A percentile compares a stretch with the other conserved stretches of the same genome.
These are phyloP conservation scores for Daedaleopsis sinensis DNA, from an alignment of 768 basidiomycete species.

Conservation along the genomic window DNA sequence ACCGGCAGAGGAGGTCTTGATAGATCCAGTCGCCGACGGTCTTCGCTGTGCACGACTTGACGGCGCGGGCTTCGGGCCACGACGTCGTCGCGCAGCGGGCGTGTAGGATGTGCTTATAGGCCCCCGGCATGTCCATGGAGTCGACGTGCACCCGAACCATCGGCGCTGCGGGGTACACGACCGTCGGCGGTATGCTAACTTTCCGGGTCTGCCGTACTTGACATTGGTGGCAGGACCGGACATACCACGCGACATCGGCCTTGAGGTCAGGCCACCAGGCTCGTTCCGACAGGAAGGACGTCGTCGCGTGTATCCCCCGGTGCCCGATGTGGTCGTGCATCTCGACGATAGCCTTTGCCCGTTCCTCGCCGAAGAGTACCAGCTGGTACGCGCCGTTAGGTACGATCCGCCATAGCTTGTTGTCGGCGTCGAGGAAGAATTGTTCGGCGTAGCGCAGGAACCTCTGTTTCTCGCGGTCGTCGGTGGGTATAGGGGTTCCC, in stretches of 20 bases:
- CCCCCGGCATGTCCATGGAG: slow-evolving; percentile 43
- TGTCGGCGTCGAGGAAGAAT: background rate
- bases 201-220: slow-evolving; percentile 31
- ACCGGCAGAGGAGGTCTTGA: slow-evolving; percentile 40
- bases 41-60: slow-evolving; percentile 32
- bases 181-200: slow-evolving; percentile 28
- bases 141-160: slow-evolving; percentile 43
- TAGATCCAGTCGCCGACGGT: slow-evolving; percentile 37
- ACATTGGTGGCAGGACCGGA: slow-evolving; percentile 41
- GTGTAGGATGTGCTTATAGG: slow-evolving; percentile 41
- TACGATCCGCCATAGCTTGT: slow-evolving; percentile 19
- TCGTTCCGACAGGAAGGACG: slow-evolving; percentile 1
- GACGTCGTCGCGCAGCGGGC: slow-evolving; percentile 36
- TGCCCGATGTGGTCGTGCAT: slow-evolving; percentile 25
- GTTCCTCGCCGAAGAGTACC: slow-evolving; percentile 2
- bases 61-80: slow-evolving; percentile 35
- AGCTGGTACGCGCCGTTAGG: slow-evolving; percentile 20
- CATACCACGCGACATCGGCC: slow-evolving; percentile 25
- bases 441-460: slow-evolving; percentile 19
- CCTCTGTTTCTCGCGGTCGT: background rate
- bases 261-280: slow-evolving; percentile 32
- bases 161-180: slow-evolving; percentile 20
- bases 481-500: background rate
- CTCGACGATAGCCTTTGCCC: slow-evolving; percentile 2
- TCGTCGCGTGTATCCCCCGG: slow-evolving; percentile 18